Percentiles rank a stretch among this genome's conserved stretches.
Evolutionary conservation across 331 rosid genomes (phyloP).

Genomic region (Malus hybrid): DNA sequence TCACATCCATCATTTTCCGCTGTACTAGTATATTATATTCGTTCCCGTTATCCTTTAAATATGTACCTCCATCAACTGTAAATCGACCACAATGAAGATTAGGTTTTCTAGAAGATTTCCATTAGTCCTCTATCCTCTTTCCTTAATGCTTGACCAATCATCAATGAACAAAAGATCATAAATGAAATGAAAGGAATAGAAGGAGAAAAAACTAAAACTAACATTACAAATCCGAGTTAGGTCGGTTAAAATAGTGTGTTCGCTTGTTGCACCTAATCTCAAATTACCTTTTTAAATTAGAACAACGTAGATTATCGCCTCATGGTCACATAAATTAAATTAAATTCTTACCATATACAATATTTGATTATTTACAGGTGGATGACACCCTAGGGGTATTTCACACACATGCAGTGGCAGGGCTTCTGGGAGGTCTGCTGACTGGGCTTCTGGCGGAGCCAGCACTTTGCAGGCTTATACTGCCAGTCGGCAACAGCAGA

Average conservation of each 20-base stretch:
- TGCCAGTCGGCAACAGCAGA: conserved; percentile 46
- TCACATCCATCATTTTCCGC: neutral
- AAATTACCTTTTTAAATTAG: no score
- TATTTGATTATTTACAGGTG: conserved; percentile 27
- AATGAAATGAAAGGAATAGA: neutral
- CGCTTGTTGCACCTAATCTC: rapidly evolving
- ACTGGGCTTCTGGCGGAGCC: conserved; percentile 95
- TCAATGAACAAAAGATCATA: neutral
- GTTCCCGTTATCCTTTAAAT: neutral
- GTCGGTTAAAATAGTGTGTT: neutral
- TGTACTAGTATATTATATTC: no score
- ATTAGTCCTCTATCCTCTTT: neutral
- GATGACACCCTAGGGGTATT: conserved; percentile 92
- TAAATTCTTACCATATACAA: neutral
- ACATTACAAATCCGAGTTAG: neutral
- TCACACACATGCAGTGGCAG: conserved; percentile 97
- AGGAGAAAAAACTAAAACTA: neutral
- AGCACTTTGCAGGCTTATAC: conserved; percentile 41
- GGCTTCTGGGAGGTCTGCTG: conserved; percentile 77
- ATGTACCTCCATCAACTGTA: neutral
- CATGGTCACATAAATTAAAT: no score
- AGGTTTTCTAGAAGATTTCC: neutral
- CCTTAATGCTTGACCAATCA: neutral
- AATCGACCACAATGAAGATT: neutral
- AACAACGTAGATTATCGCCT: neutral